Percentiles rank a stretch among this genome's conserved stretches.
Conservation (phyloP, 106 monocot genomes). For the Phalaenopsis equestris region DNA sequence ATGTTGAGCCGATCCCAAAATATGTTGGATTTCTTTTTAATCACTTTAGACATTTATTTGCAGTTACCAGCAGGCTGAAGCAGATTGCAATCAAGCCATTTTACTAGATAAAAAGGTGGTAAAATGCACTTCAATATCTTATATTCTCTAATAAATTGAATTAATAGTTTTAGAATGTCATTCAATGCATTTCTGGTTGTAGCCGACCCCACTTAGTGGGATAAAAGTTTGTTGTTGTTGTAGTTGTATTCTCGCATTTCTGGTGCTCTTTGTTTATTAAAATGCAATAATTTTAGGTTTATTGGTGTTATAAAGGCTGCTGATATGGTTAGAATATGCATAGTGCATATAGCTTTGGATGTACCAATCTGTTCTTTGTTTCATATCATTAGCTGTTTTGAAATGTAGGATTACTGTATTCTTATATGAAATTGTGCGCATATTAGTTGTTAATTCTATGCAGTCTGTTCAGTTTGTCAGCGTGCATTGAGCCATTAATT, state of each 20-base stretch:
- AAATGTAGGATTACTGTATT: not conserved
- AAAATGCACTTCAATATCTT: not conserved
- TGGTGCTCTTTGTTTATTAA: not conserved
- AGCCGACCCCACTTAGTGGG: too few relatives aligned
- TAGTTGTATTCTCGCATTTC: not conserved
- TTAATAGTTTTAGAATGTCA: not conserved
- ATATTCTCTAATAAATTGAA: not conserved
- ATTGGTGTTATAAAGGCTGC: not conserved
- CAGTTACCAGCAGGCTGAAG: conserved; percentile 94
- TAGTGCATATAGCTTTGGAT: not conserved
- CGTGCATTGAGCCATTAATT: not conserved
- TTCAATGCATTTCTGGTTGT: not conserved
- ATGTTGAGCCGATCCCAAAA: not conserved
- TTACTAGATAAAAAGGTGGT: conserved; percentile 83
- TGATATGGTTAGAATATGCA: not conserved
- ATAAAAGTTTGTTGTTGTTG: too few relatives aligned
- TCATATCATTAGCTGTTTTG: not conserved
- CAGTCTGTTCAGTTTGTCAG: too few relatives aligned
- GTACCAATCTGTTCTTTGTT: not conserved
- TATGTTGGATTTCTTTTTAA: not conserved
- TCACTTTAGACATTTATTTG: conserved; percentile 8
- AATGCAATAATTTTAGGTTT: not conserved
- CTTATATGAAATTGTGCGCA: not conserved
- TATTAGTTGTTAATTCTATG: not conserved
- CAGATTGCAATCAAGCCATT: conserved; percentile 87